Percentiles rank a stretch among this genome's conserved stretches.
These are phyloP conservation scores for Colletotrichum tanaceti DNA, from an alignment of 2,329 filamentous ascomycete genomes.

Conservation along the genomic window DNA sequence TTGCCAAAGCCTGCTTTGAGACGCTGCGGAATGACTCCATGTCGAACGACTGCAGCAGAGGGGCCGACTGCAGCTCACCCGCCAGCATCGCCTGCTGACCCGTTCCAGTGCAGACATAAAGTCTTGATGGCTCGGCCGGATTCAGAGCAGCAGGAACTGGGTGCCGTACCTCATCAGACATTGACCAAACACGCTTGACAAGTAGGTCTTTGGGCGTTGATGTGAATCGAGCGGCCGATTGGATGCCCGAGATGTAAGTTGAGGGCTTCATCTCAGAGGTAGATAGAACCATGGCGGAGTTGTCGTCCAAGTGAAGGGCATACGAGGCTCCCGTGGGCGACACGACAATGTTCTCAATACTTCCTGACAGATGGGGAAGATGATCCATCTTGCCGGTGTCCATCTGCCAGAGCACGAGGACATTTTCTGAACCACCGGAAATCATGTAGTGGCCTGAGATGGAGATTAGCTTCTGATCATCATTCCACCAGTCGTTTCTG, in stretches of 20 bases:
- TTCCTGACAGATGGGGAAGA: constrained; percentile 88
- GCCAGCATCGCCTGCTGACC: constrained; percentile 68
- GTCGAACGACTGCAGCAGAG: constrained; percentile 85
- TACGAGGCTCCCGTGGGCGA: constrained; percentile 85
- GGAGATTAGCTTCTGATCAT: constrained; percentile 46
- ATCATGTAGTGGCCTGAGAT: constrained; percentile 86
- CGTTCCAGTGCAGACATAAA: constrained; percentile 76
- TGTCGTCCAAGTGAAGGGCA: constrained; percentile 87
- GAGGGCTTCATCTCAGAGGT: constrained; percentile 89
- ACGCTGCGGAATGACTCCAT: constrained; percentile 81
- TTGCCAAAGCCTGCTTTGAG: constrained; percentile 86
- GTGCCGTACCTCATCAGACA: constrained; percentile 56
- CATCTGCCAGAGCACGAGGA: constrained; percentile 92
- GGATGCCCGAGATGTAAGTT: constrained; percentile 85
- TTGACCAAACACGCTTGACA: constrained; percentile 63
- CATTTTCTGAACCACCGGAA: constrained; percentile 90
- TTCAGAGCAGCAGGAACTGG: constrained; percentile 72
- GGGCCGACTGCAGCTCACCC: constrained; percentile 62
- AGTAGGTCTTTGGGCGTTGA: constrained; percentile 63
- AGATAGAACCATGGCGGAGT: constrained; percentile 89
- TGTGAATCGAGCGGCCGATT: constrained; percentile 68
- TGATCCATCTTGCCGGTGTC: constrained; percentile 86
- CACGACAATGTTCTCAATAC: constrained; percentile 85
- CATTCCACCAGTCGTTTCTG: background rate
- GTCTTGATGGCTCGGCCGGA: constrained; percentile 69